Conservation (phyloP, 805 yeast species). For the Tetrapisispora nanseiensis region DNA sequence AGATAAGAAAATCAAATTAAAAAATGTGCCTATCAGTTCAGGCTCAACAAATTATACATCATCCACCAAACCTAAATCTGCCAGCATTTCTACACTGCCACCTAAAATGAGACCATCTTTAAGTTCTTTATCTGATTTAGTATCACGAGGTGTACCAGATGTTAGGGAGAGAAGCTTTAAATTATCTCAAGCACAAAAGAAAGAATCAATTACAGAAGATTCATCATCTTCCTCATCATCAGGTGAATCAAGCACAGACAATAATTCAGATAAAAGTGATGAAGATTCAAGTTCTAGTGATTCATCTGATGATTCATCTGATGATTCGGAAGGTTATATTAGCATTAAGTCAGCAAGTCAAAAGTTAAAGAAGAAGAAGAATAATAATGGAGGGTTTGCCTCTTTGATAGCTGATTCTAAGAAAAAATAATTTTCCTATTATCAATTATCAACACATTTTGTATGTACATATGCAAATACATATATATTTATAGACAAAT, state of each 20-base stretch:
- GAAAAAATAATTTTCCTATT: too few relatives aligned
- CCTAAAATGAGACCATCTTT: slow-evolving; percentile 34
- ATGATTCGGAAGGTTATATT: slow-evolving; percentile 30
- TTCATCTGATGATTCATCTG: slow-evolving; percentile 4
- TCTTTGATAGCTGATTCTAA: slow-evolving; percentile 40
- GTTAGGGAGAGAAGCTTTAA: slow-evolving; percentile 39
- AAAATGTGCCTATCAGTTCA: not conserved
- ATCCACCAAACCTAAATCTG: not conserved
- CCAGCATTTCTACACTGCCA: slow-evolving; percentile 9
- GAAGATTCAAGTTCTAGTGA: not conserved
- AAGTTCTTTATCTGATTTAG: slow-evolving; percentile 48
- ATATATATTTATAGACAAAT: too few relatives aligned
- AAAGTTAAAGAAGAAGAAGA: slow-evolving; percentile 31
- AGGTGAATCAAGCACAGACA: not conserved
- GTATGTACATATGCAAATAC: too few relatives aligned
- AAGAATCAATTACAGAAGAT: not conserved
- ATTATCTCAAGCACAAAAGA: not conserved
- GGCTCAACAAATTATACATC: slow-evolving; percentile 1
- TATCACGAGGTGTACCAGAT: slow-evolving; percentile 58
- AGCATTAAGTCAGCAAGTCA: slow-evolving; percentile 37
- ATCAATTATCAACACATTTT: too few relatives aligned
- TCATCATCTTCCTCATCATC: not conserved
- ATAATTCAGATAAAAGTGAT: not conserved
- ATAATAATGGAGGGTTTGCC: slow-evolving; percentile 36
- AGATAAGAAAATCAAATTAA: not conserved